Conservation (phyloP, 768 basidiomycete genomes). For the Leccinum obscurum region DNA sequence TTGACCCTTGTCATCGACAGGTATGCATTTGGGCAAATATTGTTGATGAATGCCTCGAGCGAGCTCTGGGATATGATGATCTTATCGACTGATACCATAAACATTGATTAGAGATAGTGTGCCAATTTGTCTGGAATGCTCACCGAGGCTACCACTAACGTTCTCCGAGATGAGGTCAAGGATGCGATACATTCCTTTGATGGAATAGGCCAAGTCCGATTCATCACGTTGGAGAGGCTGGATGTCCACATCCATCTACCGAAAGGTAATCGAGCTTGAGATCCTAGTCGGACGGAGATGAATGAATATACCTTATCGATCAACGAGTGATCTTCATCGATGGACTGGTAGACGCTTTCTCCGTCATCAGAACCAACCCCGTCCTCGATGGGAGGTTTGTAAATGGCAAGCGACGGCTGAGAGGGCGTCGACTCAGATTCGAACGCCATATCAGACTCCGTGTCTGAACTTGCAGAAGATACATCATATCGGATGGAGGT, state of each 20-base stretch:
- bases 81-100: constrained; percentile 51
- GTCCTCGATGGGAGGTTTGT: neutral
- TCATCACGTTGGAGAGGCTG: constrained; percentile 7
- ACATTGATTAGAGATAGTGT: neutral
- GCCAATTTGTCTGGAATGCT: neutral
- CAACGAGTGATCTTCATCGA: constrained; percentile 3
- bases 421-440: constrained; percentile 8
- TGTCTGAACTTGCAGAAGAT: constrained; percentile 12
- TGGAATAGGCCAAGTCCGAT: constrained; percentile 26
- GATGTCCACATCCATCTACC: constrained; percentile 22
- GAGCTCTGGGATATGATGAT: constrained; percentile 58
- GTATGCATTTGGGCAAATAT: constrained; percentile 51
- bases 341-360: constrained; percentile 20
- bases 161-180: constrained; percentile 55
- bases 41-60: constrained; percentile 48
- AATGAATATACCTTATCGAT: constrained; percentile 14
- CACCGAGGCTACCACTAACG: constrained; percentile 55
- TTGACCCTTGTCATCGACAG: constrained; percentile 54
- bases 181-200: constrained; percentile 53
- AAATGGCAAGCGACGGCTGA: neutral
- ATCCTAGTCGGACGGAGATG: neutral
- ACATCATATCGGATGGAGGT: neutral
- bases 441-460: neutral
- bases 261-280: neutral
- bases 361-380: constrained; percentile 2